phyloP scores from a whole-genome alignment of 768 basidiomycete species.

The Lyophyllum semitale region DNA sequence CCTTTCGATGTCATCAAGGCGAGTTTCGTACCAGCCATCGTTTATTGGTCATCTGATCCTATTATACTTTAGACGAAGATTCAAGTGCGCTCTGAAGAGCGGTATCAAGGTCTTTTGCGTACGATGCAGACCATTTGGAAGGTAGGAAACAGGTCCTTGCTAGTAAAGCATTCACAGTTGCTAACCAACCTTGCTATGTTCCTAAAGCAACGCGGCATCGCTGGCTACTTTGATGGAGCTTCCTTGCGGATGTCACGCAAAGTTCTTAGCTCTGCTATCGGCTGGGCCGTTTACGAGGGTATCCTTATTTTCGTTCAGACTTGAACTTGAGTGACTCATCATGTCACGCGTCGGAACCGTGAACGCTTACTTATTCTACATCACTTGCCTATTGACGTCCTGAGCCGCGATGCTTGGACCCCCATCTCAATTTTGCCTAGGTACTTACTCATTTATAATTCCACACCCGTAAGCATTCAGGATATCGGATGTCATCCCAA shows the following conservation, averaged over 20 bases:
- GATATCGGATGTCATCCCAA: background rate
- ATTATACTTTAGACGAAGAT: constrained; percentile 70
- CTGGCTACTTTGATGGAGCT: constrained; percentile 86
- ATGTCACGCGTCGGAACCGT: background rate
- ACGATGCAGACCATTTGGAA: constrained; percentile 70
- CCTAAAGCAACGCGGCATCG: constrained; percentile 72
- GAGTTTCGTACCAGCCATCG: background rate
- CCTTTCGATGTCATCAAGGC: constrained; percentile 97
- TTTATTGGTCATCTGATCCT: background rate
- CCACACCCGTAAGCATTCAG: background rate
- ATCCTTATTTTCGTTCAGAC: constrained; percentile 60
- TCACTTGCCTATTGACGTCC: background rate
- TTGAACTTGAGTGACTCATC: background rate
- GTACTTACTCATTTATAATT: background rate
- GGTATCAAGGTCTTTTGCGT: constrained; percentile 70
- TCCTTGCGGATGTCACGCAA: constrained; percentile 84
- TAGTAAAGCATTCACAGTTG: background rate
- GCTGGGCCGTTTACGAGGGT: constrained; percentile 90
- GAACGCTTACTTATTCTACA: background rate
- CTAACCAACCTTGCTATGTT: background rate
- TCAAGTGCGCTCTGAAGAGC: constrained; percentile 80
- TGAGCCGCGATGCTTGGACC: background rate
- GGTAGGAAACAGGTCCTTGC: constrained; percentile 41
- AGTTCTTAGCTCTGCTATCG: constrained; percentile 85
- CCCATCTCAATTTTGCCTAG: constrained; percentile 1